Conservation (phyloP, 352 stramenopile genomes). For the Detonula confervacea region DNA sequence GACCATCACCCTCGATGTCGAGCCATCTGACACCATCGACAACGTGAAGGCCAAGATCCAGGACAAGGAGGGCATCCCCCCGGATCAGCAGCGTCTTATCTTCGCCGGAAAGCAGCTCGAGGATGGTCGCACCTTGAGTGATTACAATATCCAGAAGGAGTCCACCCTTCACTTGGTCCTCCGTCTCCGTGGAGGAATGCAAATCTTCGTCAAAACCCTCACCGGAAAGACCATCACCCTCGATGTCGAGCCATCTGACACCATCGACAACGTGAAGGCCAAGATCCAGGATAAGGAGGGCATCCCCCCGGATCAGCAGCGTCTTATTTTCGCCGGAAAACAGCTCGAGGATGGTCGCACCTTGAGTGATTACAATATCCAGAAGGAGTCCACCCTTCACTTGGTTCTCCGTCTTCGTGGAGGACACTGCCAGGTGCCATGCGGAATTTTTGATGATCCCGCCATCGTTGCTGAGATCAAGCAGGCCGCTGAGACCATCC, state of each 20-base stretch:
- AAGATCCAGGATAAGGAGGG: too few relatives aligned
- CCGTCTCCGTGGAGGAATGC: too few relatives aligned
- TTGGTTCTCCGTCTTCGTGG: conserved; percentile 88
- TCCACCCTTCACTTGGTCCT: too few relatives aligned
- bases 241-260: too few relatives aligned
- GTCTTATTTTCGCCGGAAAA: not conserved
- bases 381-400: conserved; percentile 58
- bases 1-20: not conserved
- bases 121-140: too few relatives aligned
- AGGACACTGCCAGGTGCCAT: conserved; percentile 85
- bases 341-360: not conserved
- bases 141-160: too few relatives aligned
- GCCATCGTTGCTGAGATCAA: conserved; percentile 81
- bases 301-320: too few relatives aligned
- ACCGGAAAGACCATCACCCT: too few relatives aligned
- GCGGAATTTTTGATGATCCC: conserved; percentile 87
- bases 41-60: not conserved
- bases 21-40: not conserved
- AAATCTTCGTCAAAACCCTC: too few relatives aligned
- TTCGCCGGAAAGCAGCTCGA: not conserved
- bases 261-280: too few relatives aligned
- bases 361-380: not conserved
- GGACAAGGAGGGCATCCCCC: not conserved
- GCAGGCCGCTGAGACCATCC: conserved; percentile 72
- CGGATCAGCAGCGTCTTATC: not conserved